Evolutionary conservation across 108 stramenopile genomes (phyloP), one percentile per base, ranked within the genome.

Genomic region (Nitzschia putrida): DNA sequence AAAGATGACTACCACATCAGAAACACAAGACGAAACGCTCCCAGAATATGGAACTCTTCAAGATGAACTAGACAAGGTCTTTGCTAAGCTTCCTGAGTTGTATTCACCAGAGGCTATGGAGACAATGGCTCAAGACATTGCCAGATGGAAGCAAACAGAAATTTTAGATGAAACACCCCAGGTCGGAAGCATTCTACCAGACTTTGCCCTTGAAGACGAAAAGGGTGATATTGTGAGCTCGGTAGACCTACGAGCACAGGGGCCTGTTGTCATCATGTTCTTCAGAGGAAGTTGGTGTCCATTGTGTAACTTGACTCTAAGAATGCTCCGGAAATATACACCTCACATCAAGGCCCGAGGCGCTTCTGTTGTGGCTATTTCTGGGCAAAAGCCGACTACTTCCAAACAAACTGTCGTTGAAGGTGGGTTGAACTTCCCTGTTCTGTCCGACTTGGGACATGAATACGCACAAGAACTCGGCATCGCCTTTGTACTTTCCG

Each of bases 241-340:
- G 8, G 22, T 42, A 21, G 63, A 63, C 23, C 47, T 71, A 8
- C 61, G 50, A 22, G 45, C 51, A 13, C 53, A 63, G 26, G 70
- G 70, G 0, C 70, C 70, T 14, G n/a, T 71, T 8, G 70, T 71
- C 21, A 20, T 71, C 22, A 42, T 56, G 18, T 71, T 63, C 26
- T 71, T 42, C 26, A 53, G 70, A 16, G 70, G 70, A 18, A 71
- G 50, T n/a, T 71, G 70, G 70, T 71, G 70, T 26, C 9, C 44
- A 3, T 55, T 50, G 20, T 71, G 70, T 45, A 71, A 71, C 49
- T 22, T 26, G 2, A 61, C 59, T 9, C 22, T 71, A 1, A 20
- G 23, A 2, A 53, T 24, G 53, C 37, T 71, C 7, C 70, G 53
- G 7, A 49, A 63, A 24, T 71, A 64, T 16, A 22, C 53, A 0